These are phyloP conservation scores for Eimeria sp. DNA, from an alignment of 169 alveolate species.

Conservation along the genomic window DNA sequence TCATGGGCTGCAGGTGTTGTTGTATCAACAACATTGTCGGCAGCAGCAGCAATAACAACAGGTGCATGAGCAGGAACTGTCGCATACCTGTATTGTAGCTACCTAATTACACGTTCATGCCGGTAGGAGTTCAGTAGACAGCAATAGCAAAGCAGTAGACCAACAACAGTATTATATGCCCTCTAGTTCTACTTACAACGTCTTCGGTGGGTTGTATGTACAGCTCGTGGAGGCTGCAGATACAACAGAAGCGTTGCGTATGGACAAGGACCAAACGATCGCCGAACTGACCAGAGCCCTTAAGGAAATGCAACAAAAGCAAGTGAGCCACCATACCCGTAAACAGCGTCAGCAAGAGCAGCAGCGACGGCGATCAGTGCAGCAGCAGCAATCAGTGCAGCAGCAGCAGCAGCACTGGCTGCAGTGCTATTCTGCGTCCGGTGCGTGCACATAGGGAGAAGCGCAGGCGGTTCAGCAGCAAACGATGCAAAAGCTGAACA, in stretches of 20 bases:
- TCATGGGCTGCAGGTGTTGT: not conserved
- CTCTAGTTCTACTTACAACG: not conserved
- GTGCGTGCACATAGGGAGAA: constrained; percentile 39
- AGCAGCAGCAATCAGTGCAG: not conserved
- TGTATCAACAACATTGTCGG: not conserved
- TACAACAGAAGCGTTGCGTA: constrained; percentile 19
- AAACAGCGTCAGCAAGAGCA: not conserved
- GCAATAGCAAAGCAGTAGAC: not conserved
- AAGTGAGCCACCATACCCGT: not conserved
- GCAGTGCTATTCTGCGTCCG: not conserved
- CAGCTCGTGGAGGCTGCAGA: constrained; percentile 65
- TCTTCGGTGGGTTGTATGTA: not conserved
- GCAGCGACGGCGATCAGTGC: not conserved
- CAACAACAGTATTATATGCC: not conserved
- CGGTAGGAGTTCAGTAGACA: not conserved
- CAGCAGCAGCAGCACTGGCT: not conserved
- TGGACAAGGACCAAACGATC: constrained; percentile 26
- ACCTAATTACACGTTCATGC: not conserved
- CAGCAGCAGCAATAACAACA: not conserved
- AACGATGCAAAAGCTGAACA: constrained; percentile 39
- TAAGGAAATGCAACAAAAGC: constrained; percentile 63
- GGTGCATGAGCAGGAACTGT: not conserved
- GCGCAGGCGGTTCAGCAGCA: constrained; percentile 65
- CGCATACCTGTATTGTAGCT: not conserved
- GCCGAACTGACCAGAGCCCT: constrained; percentile 52